Percentiles rank a stretch among this genome's conserved stretches.
Conservation (phyloP, 106 monocot species). For the Vanilla planifolia region DNA sequence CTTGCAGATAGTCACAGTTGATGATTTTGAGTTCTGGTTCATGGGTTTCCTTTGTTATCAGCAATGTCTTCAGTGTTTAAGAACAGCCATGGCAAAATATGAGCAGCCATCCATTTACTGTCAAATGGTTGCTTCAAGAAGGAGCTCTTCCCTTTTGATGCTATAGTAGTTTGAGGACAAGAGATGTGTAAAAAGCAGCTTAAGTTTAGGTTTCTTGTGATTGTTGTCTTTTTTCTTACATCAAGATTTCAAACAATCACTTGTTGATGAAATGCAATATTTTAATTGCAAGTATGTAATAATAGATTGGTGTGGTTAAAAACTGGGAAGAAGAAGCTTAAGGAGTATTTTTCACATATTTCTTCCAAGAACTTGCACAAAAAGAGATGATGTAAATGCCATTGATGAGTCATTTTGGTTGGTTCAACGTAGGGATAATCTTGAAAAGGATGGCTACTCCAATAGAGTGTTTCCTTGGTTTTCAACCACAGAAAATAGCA, state of each 20-base stretch:
- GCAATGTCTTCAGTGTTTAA: constrained; percentile 24
- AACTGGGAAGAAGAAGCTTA: no score
- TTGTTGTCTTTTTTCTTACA: background rate
- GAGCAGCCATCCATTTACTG: background rate
- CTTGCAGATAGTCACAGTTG: constrained; percentile 53
- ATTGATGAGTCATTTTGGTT: no score
- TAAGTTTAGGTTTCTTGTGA: background rate
- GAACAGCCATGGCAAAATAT: background rate
- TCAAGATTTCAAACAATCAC: background rate
- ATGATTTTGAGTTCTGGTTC: constrained; percentile 75
- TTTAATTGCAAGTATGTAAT: no score
- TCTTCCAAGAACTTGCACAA: no score
- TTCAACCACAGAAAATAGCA: no score
- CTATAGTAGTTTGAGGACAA: background rate
- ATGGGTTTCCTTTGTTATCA: constrained; percentile 57
- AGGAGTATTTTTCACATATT: no score
- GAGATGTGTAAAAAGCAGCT: background rate
- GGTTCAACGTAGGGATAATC: no score
- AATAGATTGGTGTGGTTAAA: no score
- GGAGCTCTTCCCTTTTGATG: background rate
- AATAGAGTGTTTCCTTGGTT: no score
- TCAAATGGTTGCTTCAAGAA: background rate
- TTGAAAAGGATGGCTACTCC: no score
- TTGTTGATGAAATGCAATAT: no score
- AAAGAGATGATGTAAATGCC: no score